Base-by-base conservation (phyloP, 257 asterid genomes). In the Solanum chaucha region DNA sequence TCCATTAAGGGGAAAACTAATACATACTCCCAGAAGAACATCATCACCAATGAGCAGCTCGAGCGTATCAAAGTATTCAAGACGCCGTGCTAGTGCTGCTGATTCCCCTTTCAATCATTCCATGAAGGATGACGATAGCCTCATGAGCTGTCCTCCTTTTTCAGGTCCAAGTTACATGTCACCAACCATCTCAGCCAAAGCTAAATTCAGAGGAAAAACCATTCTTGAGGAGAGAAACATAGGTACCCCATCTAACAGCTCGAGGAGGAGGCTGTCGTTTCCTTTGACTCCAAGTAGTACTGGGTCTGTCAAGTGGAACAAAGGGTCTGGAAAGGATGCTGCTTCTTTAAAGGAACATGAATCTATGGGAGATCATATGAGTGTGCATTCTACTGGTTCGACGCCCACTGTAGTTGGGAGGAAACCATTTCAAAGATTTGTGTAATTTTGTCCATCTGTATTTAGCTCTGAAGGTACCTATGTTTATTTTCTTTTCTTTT, bases 61-160 rank as follows among this genome's bases (percentile, higher is more conserved):
- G 2, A 88, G 86, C 10, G 34, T 46, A 24, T 36, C 35, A 82
- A 95, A 90, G 83, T 89, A 78, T 86, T 86, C 91, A 5, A 93
- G 87, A 85, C 92, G 93, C 20, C 91, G 96, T 90, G 90, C 91
- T 55, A 90, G 91, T 82, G 91, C 91, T 24, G 89, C 92, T 46
- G 88, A 46, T 88, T 93, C 94, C 8, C 85, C 89, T 82, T 92
- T 86, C 30, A 89, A 90, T 48, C 73, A 87, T 24, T 92, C 93
- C 4, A 12, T 92, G 90, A 97, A 93, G 87, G 99, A 97, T 80
- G 95, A 94, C 0, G 99, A 96, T 28, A 97, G 99, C 86, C 97
- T 95, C 73, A 89, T 92, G 6, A 96, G 99, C 82, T 97, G 99
- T 88, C 99, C 99, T 3, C 98, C 98, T 0, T 97, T 96, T 77